phyloP scores from a whole-genome alignment of 768 basidiomycete species.

The Suillus variegatus region DNA sequence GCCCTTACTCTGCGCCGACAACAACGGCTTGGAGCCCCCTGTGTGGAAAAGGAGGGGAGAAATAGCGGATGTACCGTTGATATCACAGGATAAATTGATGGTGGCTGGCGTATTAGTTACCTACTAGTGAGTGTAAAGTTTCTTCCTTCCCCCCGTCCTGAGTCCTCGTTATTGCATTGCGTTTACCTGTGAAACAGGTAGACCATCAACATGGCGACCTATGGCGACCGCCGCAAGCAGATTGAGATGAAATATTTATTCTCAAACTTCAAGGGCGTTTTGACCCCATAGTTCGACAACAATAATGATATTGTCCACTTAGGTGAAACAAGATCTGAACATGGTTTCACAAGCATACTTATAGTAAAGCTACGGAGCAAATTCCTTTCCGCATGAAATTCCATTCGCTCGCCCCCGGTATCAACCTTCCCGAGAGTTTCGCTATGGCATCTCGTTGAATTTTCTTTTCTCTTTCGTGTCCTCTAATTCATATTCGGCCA shows the following conservation, averaged over 20 bases:
- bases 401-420: conserved; percentile 42
- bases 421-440: conserved; percentile 30
- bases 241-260: neutral
- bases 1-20: conserved; percentile 72
- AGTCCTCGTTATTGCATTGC: neutral
- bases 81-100: neutral
- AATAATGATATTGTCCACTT: neutral
- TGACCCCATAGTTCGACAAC: neutral
- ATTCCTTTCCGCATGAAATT: conserved; percentile 39
- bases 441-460: conserved; percentile 24
- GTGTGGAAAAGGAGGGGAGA: conserved; percentile 7
- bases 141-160: neutral
- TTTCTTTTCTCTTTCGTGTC: conserved; percentile 26
- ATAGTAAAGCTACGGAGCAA: neutral
- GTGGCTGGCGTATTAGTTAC: neutral
- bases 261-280: neutral
- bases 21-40: conserved; percentile 84
- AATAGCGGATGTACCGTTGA: neutral
- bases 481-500: conserved; percentile 18
- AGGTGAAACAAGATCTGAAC: neutral
- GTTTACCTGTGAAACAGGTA: neutral
- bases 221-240: neutral
- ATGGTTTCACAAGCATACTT: neutral
- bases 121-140: neutral
- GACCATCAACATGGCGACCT: neutral